Percentiles rank a stretch among this genome's conserved stretches.
Evolutionary conservation across 352 stramenopile genomes (phyloP).

Genomic region (Bremia lactucae): DNA sequence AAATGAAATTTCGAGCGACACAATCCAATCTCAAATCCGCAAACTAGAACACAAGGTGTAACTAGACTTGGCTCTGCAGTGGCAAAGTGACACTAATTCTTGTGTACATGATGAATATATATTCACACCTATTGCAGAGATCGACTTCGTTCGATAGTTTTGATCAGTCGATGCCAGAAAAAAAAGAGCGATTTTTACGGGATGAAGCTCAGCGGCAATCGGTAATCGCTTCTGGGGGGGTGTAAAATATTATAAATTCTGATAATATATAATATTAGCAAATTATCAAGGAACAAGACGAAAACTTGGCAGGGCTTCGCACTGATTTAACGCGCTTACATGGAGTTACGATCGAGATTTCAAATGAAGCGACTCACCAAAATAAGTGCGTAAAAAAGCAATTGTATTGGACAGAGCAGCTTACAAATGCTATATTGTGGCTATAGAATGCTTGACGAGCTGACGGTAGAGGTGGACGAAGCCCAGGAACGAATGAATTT

Average conservation of each 20-base stretch:
- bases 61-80: background rate
- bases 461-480: slow-evolving; percentile 62
- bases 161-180: slow-evolving; percentile 13
- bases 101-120: background rate
- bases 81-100: background rate
- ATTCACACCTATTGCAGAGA: slow-evolving; percentile 30
- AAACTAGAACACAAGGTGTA: slow-evolving; percentile 58
- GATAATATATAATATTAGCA: slow-evolving; percentile 19
- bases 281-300: slow-evolving; percentile 62
- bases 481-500: slow-evolving; percentile 76
- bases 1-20: slow-evolving; percentile 45
- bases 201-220: slow-evolving; percentile 46
- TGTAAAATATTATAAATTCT: background rate
- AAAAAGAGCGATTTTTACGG: slow-evolving; percentile 44
- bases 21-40: slow-evolving; percentile 40
- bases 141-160: slow-evolving; percentile 12
- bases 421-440: background rate
- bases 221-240: background rate
- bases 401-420: background rate
- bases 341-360: slow-evolving; percentile 62
- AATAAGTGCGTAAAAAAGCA: slow-evolving; percentile 43
- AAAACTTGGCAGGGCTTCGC: slow-evolving; percentile 43
- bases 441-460: slow-evolving; percentile 62
- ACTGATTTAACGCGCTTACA: slow-evolving; percentile 45
- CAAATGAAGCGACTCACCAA: slow-evolving; percentile 55